phyloP scores from a whole-genome alignment of 805 yeast genomes.

The Ogataea methylovora region DNA sequence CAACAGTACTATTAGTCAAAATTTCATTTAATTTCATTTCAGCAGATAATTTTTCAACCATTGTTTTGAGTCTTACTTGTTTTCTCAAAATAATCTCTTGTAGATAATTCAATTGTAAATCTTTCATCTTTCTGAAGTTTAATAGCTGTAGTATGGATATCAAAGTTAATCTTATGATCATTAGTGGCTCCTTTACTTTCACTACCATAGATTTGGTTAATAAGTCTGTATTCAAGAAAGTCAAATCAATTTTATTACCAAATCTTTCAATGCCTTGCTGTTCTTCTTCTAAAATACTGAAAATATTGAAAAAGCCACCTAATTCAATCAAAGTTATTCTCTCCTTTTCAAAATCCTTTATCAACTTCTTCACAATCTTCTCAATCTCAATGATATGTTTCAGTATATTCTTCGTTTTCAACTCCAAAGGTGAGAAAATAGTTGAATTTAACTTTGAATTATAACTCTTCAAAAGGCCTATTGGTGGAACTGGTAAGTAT shows the following conservation, averaged over 20 bases:
- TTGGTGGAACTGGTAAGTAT: conserved; percentile 36
- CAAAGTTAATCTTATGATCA: conserved; percentile 39
- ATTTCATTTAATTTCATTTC: conserved; percentile 19
- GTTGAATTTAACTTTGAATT: conserved; percentile 16
- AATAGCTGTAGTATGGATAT: conserved; percentile 35
- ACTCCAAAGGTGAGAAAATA: conserved; percentile 21
- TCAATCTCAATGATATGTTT: conserved; percentile 23
- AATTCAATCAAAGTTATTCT: conserved; percentile 37
- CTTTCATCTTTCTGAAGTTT: conserved; percentile 43
- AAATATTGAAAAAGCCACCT: conserved; percentile 51
- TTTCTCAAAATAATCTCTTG: conserved; percentile 28
- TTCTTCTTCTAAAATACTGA: conserved; percentile 37
- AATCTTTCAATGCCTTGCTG: conserved; percentile 34
- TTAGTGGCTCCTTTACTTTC: conserved; percentile 43
- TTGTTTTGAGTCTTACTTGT: conserved; percentile 25
- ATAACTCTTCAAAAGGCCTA: conserved; percentile 18
- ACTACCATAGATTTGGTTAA: conserved; percentile 31
- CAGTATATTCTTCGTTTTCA: conserved; percentile 9
- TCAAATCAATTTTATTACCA: conserved; percentile 45
- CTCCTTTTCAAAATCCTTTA: conserved; percentile 31
- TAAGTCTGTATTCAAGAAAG: conserved; percentile 41
- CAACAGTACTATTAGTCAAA: conserved; percentile 12
- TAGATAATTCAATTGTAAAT: conserved; percentile 39
- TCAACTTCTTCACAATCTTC: conserved; percentile 27
- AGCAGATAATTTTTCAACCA: conserved; percentile 17